Base-by-base conservation (phyloP, 2,329 filamentous ascomycete species). In the Mycosphaerella sp. region DNA sequence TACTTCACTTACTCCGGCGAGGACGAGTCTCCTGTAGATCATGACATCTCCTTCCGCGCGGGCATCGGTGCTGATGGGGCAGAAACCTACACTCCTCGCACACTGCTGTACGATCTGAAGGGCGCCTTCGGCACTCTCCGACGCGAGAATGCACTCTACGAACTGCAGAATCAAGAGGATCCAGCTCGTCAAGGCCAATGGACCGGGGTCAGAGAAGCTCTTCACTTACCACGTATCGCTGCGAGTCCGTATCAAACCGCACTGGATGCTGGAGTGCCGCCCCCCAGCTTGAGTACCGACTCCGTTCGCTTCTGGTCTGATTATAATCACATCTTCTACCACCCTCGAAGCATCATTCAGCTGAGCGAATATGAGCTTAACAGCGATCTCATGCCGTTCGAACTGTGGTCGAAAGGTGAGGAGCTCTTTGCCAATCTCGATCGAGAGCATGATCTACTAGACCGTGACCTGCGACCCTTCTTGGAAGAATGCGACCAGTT, bases 291-390 rank as follows among this genome's bases (percentile, higher is more conserved):
- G 17, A 85, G 79, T 1, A 77, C 83, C 1, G 80, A 83, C 6
- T 80, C 81, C 9, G 87, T 97, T n/a, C 82, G 89, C 51, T 97
- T 93, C 73, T 98, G 93, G 92, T 95, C 90, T 32, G 93, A 98
- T 71, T 97, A 90, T 72, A 95, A 89, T 62, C 83, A 89, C 26
- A 81, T 93, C n/a, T 98, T 84, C 72, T 96, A 87, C 68, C 91
- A 97, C 68, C 93, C 93, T 7, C 83, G 82, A 51, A 95, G 90
- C 10, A 81, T 95, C 51, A 78, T 95, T 8, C 91, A 95, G 67
- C 76, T 97, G 11, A 87, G 87, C 67, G 89, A 96, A 66, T 95
- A 88, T 66, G 89, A 95, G 68, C 76, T 95, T 36, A 84, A 87
- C 67, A 92, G 89, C 2, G 78, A 81, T 43, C 76, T 92, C 29